Conservation (phyloP, 805 yeast genomes). For the Nakazawaea ernobii region DNA sequence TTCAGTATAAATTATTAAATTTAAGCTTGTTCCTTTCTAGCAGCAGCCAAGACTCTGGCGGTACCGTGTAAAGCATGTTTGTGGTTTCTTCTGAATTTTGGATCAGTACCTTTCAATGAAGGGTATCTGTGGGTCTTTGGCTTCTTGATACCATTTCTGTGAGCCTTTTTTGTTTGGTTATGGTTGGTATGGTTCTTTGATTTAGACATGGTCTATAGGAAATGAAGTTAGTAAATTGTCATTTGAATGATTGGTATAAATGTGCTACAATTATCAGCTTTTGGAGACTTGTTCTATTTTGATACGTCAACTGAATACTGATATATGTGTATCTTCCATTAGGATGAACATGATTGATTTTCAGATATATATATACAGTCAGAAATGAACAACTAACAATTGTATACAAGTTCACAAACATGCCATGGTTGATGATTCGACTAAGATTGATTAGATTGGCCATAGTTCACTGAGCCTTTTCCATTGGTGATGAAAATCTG, state of each 20-base stretch:
- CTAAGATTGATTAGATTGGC: too few relatives aligned
- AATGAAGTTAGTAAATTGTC: constrained; percentile 15
- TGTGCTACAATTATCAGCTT: not conserved
- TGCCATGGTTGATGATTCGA: too few relatives aligned
- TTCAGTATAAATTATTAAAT: constrained; percentile 3
- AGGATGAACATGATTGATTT: not conserved
- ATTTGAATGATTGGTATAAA: not conserved
- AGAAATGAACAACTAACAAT: too few relatives aligned
- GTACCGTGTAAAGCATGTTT: constrained; percentile 98
- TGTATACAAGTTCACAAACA: too few relatives aligned
- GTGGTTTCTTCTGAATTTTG: constrained; percentile 99
- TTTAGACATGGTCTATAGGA: constrained; percentile 73
- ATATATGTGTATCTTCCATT: not conserved
- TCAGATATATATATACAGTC: too few relatives aligned
- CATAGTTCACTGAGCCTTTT: too few relatives aligned
- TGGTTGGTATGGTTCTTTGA: constrained; percentile 99
- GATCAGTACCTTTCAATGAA: constrained; percentile 97
- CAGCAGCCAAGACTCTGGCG: constrained; percentile 86
- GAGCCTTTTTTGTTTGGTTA: constrained; percentile 99
- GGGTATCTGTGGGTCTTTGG: constrained; percentile 98
- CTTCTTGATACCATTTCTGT: constrained; percentile 99
- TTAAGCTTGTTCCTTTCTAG: constrained; percentile 25
- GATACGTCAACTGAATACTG: not conserved
- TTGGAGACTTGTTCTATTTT: not conserved
- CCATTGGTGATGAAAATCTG: too few relatives aligned